Percentiles rank a stretch among this genome's conserved stretches.
Evolutionary conservation across 371 early-diverging fungal species (phyloP).

Genomic region (Mycotypha africana): DNA sequence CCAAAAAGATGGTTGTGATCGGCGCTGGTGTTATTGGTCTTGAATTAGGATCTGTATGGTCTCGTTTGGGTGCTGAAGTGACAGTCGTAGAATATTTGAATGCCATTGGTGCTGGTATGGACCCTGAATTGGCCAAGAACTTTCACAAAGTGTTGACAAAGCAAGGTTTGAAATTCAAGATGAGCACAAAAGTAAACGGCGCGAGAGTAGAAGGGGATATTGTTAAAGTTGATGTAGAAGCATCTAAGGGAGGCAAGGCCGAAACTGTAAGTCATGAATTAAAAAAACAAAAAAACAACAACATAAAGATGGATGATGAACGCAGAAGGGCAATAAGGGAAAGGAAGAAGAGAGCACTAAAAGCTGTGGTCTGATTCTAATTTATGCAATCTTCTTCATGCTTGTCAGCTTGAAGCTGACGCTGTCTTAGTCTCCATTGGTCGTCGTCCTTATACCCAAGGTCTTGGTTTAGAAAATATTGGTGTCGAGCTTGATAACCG

Average conservation of each 20-base stretch:
- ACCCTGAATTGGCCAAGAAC: conserved; percentile 85
- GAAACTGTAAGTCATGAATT: conserved; percentile 71
- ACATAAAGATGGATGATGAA: too few relatives aligned
- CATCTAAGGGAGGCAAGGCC: conserved; percentile 76
- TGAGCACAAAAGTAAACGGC: conserved; percentile 91
- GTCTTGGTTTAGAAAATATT: conserved; percentile 85
- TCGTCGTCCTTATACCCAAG: conserved; percentile 92
- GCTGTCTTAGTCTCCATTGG: conserved; percentile 93
- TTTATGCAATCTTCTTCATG: not conserved
- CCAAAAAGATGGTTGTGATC: conserved; percentile 97
- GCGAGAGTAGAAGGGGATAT: conserved; percentile 80
- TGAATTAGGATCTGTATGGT: conserved; percentile 98
- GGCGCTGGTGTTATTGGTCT: conserved; percentile 99
- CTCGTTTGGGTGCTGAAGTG: conserved; percentile 91
- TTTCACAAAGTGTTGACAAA: conserved; percentile 90
- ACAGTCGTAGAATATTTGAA: conserved; percentile 95
- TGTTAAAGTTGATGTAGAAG: conserved; percentile 88
- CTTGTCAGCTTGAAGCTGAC: conserved; percentile 84
- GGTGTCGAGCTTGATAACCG: conserved; percentile 85
- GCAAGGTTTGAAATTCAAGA: conserved; percentile 98
- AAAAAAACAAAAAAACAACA: not conserved
- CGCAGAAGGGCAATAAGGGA: too few relatives aligned
- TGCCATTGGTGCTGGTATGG: conserved; percentile 97
- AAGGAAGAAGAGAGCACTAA: not conserved
- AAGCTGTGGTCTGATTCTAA: not conserved